These are phyloP conservation scores for Cephalotrichum gorgonifer DNA, from an alignment of 2,329 filamentous ascomycete genomes.

Conservation along the genomic window DNA sequence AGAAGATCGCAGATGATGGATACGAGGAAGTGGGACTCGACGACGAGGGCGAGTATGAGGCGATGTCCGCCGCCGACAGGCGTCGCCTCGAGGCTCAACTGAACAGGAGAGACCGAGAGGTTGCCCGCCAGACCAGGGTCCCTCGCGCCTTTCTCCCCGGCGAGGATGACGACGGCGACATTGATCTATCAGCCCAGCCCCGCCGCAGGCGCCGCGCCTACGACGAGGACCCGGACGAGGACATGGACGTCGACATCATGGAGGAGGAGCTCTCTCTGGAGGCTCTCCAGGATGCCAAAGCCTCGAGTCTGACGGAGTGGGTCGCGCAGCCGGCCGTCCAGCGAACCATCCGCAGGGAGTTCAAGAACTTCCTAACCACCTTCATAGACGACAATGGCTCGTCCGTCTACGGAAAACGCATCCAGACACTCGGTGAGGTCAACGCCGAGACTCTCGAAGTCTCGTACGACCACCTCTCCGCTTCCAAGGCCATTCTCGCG, in stretches of 20 bases:
- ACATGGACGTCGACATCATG: slow-evolving; percentile 89
- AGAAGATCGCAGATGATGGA: slow-evolving; percentile 46
- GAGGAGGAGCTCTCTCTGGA: slow-evolving; percentile 90
- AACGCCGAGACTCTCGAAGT: slow-evolving; percentile 96
- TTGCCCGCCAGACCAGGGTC: slow-evolving; percentile 55
- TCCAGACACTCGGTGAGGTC: slow-evolving; percentile 90
- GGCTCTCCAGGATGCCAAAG: slow-evolving; percentile 85
- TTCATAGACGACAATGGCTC: slow-evolving; percentile 83
- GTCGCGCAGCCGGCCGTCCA: slow-evolving; percentile 83
- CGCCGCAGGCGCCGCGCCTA: slow-evolving; percentile 80
- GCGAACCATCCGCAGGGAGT: slow-evolving; percentile 87
- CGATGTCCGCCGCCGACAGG: slow-evolving; percentile 55
- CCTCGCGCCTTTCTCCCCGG: slow-evolving; percentile 66
- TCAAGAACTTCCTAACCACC: slow-evolving; percentile 94
- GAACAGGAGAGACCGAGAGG: slow-evolving; percentile 62
- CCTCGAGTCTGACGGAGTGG: slow-evolving; percentile 89
- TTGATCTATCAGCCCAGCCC: slow-evolving; percentile 78
- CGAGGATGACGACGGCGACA: slow-evolving; percentile 75
- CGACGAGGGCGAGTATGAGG: slow-evolving; percentile 65
- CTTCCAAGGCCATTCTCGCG: slow-evolving; percentile 84
- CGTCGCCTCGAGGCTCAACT: slow-evolving; percentile 64
- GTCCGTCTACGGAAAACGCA: slow-evolving; percentile 90
- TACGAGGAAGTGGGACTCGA: slow-evolving; percentile 68
- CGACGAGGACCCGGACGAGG: slow-evolving; percentile 87
- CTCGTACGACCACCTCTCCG: slow-evolving; percentile 84